phyloP scores from a whole-genome alignment of 768 basidiomycete species.

The Suillus weaverae region DNA sequence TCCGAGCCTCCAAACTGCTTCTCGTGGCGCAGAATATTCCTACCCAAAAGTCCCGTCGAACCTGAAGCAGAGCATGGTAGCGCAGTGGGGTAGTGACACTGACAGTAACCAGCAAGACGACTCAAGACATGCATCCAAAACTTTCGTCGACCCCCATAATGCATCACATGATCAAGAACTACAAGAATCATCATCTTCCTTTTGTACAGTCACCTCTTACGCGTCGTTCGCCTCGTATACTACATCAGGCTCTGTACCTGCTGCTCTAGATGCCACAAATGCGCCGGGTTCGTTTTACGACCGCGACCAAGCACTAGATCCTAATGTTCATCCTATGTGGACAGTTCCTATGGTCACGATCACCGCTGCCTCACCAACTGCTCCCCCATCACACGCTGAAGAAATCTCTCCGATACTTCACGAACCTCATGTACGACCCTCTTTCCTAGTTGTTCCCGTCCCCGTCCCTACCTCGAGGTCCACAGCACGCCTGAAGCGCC shows the following conservation, averaged over 20 bases:
- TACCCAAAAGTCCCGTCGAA: neutral
- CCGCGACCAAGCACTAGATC: neutral
- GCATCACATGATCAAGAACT: neutral
- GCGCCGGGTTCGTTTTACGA: neutral
- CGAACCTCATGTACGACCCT: neutral
- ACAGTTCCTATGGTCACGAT: constrained; percentile 28
- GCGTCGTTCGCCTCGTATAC: neutral
- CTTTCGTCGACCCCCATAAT: neutral
- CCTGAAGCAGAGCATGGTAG: neutral
- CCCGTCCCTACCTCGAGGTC: neutral
- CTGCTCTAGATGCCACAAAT: neutral
- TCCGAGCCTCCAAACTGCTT: neutral
- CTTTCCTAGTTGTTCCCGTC: neutral
- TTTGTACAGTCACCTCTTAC: constrained; percentile 1
- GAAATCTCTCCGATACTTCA: constrained; percentile 6
- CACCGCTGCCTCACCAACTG: constrained; percentile 3
- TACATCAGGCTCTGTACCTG: neutral
- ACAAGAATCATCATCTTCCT: constrained; percentile 6
- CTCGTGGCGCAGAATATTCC: neutral
- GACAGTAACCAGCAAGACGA: neutral
- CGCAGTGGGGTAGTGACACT: neutral
- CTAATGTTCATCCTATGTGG: constrained; percentile 30
- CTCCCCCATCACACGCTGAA: neutral
- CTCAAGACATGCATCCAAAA: neutral
- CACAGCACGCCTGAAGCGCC: constrained; percentile 8